A percentile compares a stretch with the other conserved stretches of the same genome.
These are phyloP conservation scores for Populus tomentosa DNA, from an alignment of 441 rosid genomes.

Conservation along the genomic window DNA sequence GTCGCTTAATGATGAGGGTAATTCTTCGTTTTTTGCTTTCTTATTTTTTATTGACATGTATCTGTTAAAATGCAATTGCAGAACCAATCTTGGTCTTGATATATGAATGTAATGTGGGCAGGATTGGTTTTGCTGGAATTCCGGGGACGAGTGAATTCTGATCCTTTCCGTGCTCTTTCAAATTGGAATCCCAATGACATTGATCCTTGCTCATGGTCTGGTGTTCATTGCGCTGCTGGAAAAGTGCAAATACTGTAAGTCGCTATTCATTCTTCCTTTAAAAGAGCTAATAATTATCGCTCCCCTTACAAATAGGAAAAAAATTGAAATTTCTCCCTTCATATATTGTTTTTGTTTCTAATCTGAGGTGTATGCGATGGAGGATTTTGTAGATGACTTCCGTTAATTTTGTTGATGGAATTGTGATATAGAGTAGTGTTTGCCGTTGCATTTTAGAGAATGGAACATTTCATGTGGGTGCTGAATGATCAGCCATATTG, in stretches of 20 bases:
- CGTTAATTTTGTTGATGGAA: neutral
- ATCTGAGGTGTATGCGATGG: neutral
- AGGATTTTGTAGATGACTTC: neutral
- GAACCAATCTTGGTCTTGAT: neutral
- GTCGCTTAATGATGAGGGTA: constrained; percentile 69
- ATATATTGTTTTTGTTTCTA: neutral
- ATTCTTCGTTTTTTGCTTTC: neutral
- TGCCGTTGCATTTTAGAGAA: neutral
- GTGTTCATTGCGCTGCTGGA: constrained; percentile 59
- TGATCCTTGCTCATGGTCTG: constrained; percentile 71
- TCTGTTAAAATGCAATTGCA: neutral
- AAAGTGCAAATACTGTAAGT: constrained; percentile 81
- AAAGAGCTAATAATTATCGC: neutral
- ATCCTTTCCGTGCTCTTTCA: constrained; percentile 57
- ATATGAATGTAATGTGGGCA: constrained; percentile 22
- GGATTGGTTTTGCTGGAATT: constrained; percentile 64
- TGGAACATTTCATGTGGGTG: neutral
- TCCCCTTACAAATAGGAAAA: neutral
- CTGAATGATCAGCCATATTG: neutral
- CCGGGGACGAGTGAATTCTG: constrained; percentile 47
- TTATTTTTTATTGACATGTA: neutral
- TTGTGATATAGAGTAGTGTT: neutral
- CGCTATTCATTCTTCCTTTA: constrained; percentile 7
- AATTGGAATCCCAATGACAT: constrained; percentile 56
- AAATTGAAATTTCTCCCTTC: neutral